These are phyloP conservation scores for Mortierella sp. DNA, from an alignment of 371 early-diverging fungal species.

Conservation along the genomic window DNA sequence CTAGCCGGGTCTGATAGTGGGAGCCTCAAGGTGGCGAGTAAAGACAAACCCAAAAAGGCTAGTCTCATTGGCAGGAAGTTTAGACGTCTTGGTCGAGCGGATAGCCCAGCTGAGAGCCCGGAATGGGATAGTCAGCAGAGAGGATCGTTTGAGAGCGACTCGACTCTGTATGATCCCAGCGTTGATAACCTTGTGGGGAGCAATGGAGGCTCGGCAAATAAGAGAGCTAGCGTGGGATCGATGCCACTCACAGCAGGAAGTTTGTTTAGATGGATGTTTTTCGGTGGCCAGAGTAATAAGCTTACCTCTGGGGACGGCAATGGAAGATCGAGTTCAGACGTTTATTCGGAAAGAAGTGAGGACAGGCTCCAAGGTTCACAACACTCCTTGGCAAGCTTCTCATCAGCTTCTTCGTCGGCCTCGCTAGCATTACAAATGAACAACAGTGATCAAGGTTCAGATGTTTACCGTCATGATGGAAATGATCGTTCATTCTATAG, in stretches of 20 bases:
- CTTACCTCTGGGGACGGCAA: background rate
- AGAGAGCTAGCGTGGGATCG: slow-evolving; percentile 36
- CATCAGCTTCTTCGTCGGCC: slow-evolving; percentile 32
- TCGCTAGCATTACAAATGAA: slow-evolving; percentile 22
- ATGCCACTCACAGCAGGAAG: slow-evolving; percentile 38
- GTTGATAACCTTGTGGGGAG: slow-evolving; percentile 10
- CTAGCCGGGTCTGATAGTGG: slow-evolving; percentile 22
- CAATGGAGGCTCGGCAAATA: slow-evolving; percentile 1
- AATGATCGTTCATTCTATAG: slow-evolving; percentile 11
- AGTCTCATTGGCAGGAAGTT: slow-evolving; percentile 43
- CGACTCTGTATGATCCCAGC: slow-evolving; percentile 8
- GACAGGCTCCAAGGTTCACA: slow-evolving; percentile 7
- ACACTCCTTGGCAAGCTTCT: slow-evolving; percentile 30
- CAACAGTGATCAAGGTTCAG: slow-evolving; percentile 17
- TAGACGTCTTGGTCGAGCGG: slow-evolving; percentile 34
- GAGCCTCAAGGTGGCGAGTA: slow-evolving; percentile 8
- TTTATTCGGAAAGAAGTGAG: slow-evolving; percentile 10
- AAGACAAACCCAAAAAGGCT: slow-evolving; percentile 35
- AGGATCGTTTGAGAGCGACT: slow-evolving; percentile 17
- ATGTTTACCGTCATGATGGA: slow-evolving; percentile 24
- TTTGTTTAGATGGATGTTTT: slow-evolving; percentile 49
- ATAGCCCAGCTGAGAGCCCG: slow-evolving; percentile 4
- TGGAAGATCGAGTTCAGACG: slow-evolving; percentile 6
- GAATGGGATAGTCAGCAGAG: slow-evolving; percentile 13
- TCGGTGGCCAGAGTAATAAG: slow-evolving; percentile 17